A percentile compares a stretch with the other conserved stretches of the same genome.
Evolutionary conservation across 805 yeast species (phyloP).

Genomic region (Komagataella pastoris): DNA sequence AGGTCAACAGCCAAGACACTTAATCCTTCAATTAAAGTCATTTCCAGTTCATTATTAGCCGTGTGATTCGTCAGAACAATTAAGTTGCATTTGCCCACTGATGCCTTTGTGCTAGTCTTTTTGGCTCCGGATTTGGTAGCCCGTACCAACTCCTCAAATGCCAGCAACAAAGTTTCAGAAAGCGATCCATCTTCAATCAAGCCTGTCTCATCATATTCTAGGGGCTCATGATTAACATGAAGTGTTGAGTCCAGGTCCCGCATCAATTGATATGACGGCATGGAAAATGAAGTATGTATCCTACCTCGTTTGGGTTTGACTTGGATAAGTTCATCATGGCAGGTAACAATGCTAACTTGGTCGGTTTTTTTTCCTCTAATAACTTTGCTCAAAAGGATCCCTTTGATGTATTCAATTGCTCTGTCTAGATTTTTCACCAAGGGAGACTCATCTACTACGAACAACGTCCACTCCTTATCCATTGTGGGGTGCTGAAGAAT

Average conservation of each 20-base stretch:
- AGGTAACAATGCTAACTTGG: constrained; percentile 9
- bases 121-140: constrained; percentile 1
- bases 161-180: constrained; percentile 14
- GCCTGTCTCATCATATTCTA: constrained; percentile 1
- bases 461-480: constrained; percentile 15
- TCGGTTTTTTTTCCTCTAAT: constrained; percentile 14
- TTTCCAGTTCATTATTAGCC: constrained; percentile 2
- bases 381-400: constrained; percentile 19
- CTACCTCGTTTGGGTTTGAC: constrained; percentile 10
- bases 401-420: constrained; percentile 27
- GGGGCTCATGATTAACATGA: constrained; percentile 7
- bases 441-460: constrained; percentile 36
- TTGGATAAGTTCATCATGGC: constrained; percentile 13
- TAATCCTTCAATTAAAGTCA: neutral
- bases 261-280: constrained; percentile 8
- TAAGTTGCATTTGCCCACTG: constrained; percentile 1
- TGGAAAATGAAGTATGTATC: constrained; percentile 6
- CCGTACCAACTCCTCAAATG: constrained; percentile 6
- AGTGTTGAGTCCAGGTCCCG: constrained; percentile 5
- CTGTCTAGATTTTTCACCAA: constrained; percentile 25
- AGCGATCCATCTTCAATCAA: constrained; percentile 12
- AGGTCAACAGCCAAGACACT: neutral
- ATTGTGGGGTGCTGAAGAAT: neutral
- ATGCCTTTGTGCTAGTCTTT: neutral
- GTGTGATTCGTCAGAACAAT: neutral